A percentile compares a stretch with the other conserved stretches of the same genome.
Conservation (phyloP, 1,284 basidiomycete species). For the Heterobasidion occidentale region DNA sequence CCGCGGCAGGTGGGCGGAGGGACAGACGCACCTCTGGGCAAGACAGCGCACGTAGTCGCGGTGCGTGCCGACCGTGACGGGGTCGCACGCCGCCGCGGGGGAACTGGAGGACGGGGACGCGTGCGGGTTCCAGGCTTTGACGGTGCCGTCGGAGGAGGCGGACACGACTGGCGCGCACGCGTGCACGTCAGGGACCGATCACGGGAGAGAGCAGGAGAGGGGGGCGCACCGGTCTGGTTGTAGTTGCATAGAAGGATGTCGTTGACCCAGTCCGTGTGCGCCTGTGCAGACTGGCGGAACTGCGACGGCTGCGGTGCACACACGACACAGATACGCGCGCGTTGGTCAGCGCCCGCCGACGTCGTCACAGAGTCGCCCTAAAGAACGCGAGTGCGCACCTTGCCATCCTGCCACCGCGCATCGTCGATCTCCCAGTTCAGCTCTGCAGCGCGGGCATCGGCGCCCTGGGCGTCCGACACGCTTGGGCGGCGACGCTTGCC, state of each 20-base stretch:
- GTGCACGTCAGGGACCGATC: neutral
- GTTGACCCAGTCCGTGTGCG: constrained; percentile 95
- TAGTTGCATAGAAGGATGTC: constrained; percentile 89
- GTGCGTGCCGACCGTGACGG: constrained; percentile 79
- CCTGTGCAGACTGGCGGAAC: constrained; percentile 81
- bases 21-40: constrained; percentile 53
- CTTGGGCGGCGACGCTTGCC: constrained; percentile 17
- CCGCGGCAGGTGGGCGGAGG: neutral
- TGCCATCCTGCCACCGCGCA: constrained; percentile 32
- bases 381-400: constrained; percentile 33
- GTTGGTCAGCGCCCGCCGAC: too few species aligned
- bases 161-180: constrained; percentile 59
- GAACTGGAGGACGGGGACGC: constrained; percentile 19
- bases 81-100: constrained; percentile 31
- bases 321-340: too few species aligned
- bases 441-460: constrained; percentile 50
- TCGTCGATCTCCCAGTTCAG: constrained; percentile 74
- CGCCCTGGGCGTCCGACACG: constrained; percentile 13
- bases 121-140: constrained; percentile 94
- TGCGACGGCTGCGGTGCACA: constrained; percentile 44
- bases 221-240: constrained; percentile 73
- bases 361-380: too few species aligned
- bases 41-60: constrained; percentile 90
- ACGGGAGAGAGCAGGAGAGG: constrained; percentile 1
- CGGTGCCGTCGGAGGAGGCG: constrained; percentile 91